These are phyloP conservation scores for Nakaseomyces sp. DNA, from an alignment of 1,139 yeast species.

Conservation along the genomic window DNA sequence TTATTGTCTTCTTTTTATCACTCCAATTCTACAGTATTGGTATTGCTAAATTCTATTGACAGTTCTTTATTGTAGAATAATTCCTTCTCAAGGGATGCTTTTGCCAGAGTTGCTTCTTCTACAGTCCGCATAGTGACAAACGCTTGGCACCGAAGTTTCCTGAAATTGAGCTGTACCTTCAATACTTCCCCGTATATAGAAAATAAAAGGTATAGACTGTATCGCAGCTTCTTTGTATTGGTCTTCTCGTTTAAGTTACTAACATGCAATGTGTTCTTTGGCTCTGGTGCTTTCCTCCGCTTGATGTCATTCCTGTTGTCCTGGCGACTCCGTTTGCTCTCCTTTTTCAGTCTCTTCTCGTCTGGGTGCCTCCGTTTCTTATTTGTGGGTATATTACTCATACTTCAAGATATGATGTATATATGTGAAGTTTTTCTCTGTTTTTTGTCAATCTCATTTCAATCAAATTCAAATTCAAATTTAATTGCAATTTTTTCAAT, in stretches of 20 bases:
- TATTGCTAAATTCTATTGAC: conserved; percentile 19
- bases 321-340: not conserved
- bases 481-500: too few species aligned
- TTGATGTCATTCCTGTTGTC: not conserved
- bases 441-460: too few species aligned
- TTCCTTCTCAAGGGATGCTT: conserved; percentile 22
- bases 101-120: conserved; percentile 28
- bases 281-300: conserved; percentile 9
- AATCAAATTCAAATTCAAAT: too few species aligned
- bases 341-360: not conserved
- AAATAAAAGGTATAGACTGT: conserved; percentile 24
- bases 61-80: conserved; percentile 23
- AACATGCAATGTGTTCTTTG: conserved; percentile 24
- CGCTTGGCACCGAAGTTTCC: conserved; percentile 25
- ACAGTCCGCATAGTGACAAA: conserved; percentile 23
- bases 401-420: too few species aligned
- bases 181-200: conserved; percentile 30
- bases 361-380: too few species aligned
- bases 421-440: too few species aligned
- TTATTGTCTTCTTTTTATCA: not conserved
- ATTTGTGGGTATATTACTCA: too few species aligned
- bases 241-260: conserved; percentile 23
- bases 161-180: conserved; percentile 19
- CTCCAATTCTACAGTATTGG: conserved; percentile 12
- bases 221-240: conserved; percentile 17